Evolutionary conservation across 495 filamentous ascomycete genomes (phyloP).

Genomic region (Penicillium roqueforti): DNA sequence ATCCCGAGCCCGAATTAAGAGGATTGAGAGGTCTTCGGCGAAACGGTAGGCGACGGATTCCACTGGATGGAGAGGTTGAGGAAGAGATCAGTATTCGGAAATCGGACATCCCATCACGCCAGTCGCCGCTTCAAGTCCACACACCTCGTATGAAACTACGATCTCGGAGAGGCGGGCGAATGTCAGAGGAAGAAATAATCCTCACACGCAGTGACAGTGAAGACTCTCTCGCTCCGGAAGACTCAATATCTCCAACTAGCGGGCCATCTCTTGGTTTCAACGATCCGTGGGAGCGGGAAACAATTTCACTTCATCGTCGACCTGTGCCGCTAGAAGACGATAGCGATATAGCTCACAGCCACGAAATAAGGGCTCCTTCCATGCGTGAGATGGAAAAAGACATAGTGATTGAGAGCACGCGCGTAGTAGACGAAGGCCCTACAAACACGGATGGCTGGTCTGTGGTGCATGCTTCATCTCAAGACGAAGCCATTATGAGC

Average conservation of each 20-base stretch:
- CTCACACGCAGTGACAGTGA: conserved; percentile 10
- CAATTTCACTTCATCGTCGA: neutral
- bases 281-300: conserved; percentile 15
- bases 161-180: conserved; percentile 18
- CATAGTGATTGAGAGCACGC: conserved; percentile 32
- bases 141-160: conserved; percentile 32
- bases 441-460: conserved; percentile 21
- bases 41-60: neutral
- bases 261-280: conserved; percentile 12
- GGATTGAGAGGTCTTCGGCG: conserved; percentile 1
- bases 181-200: conserved; percentile 20
- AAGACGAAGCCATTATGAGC: conserved; percentile 16
- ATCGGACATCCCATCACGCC: conserved; percentile 27
- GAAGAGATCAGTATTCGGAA: conserved; percentile 16
- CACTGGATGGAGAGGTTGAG: conserved; percentile 14
- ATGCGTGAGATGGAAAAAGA: conserved; percentile 7
- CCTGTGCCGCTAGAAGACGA: conserved; percentile 5
- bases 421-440: neutral
- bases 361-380: conserved; percentile 1
- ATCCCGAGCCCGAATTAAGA: conserved; percentile 1
- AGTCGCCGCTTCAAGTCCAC: conserved; percentile 28
- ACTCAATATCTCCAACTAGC: conserved; percentile 21
- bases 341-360: neutral
- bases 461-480: conserved; percentile 17
- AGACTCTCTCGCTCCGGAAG: conserved; percentile 10